phyloP scores from a whole-genome alignment of 2,329 filamentous ascomycete species.

The Pseudogymnoascus sp. region DNA sequence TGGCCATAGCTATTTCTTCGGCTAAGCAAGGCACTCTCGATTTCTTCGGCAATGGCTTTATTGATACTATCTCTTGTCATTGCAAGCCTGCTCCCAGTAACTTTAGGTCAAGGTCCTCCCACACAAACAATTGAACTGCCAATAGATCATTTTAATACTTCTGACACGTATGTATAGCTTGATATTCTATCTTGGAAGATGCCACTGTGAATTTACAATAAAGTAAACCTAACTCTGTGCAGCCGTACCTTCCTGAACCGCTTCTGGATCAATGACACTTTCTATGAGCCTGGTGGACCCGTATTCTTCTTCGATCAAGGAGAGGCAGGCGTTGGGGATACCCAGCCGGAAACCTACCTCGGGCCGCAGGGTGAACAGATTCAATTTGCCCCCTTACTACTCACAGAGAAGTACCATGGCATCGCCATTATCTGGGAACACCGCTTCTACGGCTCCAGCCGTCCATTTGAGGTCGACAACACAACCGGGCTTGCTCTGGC shows the following conservation, averaged over 20 bases:
- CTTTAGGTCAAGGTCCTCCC: neutral
- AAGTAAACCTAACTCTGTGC: neutral
- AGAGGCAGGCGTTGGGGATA: constrained; percentile 3
- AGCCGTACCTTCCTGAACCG: constrained; percentile 12
- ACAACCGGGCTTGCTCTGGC: constrained; percentile 3
- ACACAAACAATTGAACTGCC: neutral
- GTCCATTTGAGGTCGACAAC: constrained; percentile 6
- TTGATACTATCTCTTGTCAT: neutral
- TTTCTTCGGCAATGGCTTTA: neutral
- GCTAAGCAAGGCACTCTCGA: neutral
- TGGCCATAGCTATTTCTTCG: neutral
- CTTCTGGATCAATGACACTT: constrained; percentile 15
- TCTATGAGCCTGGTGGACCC: constrained; percentile 11
- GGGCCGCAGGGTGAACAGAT: neutral
- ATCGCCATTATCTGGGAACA: constrained; percentile 14
- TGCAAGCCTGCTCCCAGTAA: neutral
- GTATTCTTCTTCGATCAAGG: constrained; percentile 14
- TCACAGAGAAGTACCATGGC: constrained; percentile 10
- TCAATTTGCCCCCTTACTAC: constrained; percentile 10
- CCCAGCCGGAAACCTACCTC: neutral
- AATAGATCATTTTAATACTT: neutral
- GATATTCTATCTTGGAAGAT: neutral
- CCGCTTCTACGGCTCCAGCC: constrained; percentile 12
- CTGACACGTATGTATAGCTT: neutral
- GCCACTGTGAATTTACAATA: neutral